Evolutionary conservation across 2,329 filamentous ascomycete species (phyloP).

Genomic region (Ophiostoma sp.): DNA sequence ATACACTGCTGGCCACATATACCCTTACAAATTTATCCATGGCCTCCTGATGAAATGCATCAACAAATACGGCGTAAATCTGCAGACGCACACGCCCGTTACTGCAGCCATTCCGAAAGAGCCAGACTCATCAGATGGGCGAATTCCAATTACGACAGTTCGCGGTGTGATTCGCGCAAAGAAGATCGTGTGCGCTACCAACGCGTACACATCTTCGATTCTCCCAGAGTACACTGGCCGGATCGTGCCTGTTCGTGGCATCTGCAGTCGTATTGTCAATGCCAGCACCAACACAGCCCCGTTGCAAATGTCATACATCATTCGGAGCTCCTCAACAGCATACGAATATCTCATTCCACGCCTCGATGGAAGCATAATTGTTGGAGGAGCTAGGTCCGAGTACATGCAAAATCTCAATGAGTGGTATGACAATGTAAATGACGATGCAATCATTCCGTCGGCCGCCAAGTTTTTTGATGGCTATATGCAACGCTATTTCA

Average conservation of each 20-base stretch:
- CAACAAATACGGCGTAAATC: background rate
- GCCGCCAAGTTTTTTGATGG: background rate
- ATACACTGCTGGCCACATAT: constrained; percentile 6
- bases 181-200: background rate
- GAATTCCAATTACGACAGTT: background rate
- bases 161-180: background rate
- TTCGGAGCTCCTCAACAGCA: background rate
- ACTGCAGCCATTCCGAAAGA: background rate
- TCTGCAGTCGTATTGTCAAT: background rate
- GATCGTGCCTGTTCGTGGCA: background rate
- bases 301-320: constrained; percentile 2
- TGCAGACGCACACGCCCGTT: background rate
- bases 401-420: background rate
- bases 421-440: background rate
- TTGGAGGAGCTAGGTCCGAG: background rate
- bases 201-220: background rate
- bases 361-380: background rate
- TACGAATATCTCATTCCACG: background rate
- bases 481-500: background rate
- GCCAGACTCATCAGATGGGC: background rate
- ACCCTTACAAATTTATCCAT: constrained; percentile 8
- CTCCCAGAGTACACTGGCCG: background rate
- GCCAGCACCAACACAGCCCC: background rate
- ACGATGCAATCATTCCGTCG: background rate
- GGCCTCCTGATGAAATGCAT: constrained; percentile 1